Conservation (phyloP, 2,329 filamentous ascomycete genomes). For the Drechmeria coniospora region DNA sequence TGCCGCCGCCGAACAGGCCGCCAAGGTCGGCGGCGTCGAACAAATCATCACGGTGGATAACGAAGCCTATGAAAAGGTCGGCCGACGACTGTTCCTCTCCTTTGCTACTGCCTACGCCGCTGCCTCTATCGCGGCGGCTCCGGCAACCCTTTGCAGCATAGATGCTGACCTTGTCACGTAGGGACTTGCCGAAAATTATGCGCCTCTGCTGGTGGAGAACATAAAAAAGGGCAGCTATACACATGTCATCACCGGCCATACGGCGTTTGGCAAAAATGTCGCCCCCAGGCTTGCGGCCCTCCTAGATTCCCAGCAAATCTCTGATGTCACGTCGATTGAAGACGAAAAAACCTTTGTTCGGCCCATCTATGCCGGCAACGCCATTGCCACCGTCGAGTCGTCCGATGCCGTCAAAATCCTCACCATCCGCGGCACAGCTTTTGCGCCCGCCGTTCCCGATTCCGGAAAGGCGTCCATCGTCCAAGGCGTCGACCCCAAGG, state of each 20-base stretch:
- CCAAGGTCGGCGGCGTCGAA: slow-evolving; percentile 78
- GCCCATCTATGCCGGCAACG: slow-evolving; percentile 95
- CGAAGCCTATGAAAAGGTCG: slow-evolving; percentile 78
- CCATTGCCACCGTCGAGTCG: slow-evolving; percentile 89
- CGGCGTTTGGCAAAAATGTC: slow-evolving; percentile 91
- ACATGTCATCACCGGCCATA: slow-evolving; percentile 80
- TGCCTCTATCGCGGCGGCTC: too few species aligned
- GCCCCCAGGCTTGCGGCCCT: slow-evolving; percentile 84
- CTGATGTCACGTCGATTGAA: slow-evolving; percentile 77
- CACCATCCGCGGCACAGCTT: slow-evolving; percentile 86
- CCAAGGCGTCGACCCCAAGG: slow-evolving; percentile 72
- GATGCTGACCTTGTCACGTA: slow-evolving; percentile 16
- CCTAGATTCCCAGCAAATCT: slow-evolving; percentile 83
- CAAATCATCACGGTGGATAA: slow-evolving; percentile 87
- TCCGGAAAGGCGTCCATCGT: slow-evolving; percentile 63
- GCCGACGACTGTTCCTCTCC: not conserved
- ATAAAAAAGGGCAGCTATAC: slow-evolving; percentile 92
- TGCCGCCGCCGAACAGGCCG: slow-evolving; percentile 62
- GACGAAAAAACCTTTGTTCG: slow-evolving; percentile 88
- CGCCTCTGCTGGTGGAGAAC: slow-evolving; percentile 86
- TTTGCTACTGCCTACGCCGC: not conserved
- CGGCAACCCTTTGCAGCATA: too few species aligned
- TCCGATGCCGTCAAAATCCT: slow-evolving; percentile 73
- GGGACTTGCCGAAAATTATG: slow-evolving; percentile 87
- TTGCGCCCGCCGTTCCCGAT: slow-evolving; percentile 56